A percentile compares a stretch with the other conserved stretches of the same genome.
Conservation (phyloP, 208 protist genomes). For the Crithidia sp. region DNA sequence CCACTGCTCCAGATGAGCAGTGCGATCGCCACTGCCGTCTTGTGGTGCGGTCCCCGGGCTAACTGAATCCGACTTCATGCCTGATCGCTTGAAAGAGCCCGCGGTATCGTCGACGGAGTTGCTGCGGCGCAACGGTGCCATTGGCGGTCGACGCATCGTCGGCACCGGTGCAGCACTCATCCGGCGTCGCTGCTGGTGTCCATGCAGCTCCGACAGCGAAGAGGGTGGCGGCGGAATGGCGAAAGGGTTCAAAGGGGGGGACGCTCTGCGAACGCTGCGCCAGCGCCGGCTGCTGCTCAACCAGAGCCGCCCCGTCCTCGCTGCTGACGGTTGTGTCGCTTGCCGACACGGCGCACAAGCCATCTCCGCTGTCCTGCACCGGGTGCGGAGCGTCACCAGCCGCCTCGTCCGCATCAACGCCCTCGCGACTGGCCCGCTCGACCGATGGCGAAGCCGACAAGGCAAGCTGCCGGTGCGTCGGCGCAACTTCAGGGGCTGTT, state of each 20-base stretch:
- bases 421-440: conserved; percentile 1
- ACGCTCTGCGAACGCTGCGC: not conserved
- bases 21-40: not conserved
- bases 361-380: not conserved
- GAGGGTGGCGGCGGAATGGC: conserved; percentile 15
- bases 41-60: not conserved
- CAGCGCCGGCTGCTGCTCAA: not conserved
- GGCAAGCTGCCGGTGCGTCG: conserved; percentile 12
- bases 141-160: conserved; percentile 34
- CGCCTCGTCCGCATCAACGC: not conserved
- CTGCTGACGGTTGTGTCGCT: not conserved
- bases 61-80: not conserved
- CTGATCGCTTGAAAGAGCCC: not conserved
- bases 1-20: conserved; percentile 19
- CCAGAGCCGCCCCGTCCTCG: not conserved
- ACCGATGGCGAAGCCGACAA: conserved; percentile 21
- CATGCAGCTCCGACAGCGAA: conserved; percentile 23
- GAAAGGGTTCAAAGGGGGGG: conserved; percentile 6
- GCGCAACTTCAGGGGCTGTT: not conserved
- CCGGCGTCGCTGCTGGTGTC: conserved; percentile 17
- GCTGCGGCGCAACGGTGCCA: conserved; percentile 10
- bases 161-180: conserved; percentile 28
- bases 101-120: not conserved
- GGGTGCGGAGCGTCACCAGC: no score
- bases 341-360: not conserved